phyloP scores from a whole-genome alignment of 805 yeast genomes.

The Pichia californica region DNA sequence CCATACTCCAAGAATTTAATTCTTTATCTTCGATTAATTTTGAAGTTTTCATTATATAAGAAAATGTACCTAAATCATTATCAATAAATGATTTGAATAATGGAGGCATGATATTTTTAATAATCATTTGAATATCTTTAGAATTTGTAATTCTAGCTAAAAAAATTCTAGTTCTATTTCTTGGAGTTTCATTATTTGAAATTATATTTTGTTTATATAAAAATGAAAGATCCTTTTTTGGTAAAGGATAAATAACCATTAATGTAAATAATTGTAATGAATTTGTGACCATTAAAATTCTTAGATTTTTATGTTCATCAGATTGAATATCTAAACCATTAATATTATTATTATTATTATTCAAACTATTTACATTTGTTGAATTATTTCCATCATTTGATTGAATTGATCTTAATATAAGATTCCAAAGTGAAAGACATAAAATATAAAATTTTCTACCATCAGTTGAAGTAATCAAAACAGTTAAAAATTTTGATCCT shows the following conservation, averaged over 20 bases:
- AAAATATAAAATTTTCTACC: slow-evolving; percentile 42
- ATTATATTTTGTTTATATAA: slow-evolving; percentile 29
- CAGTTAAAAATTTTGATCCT: slow-evolving; percentile 60
- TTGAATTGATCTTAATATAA: slow-evolving; percentile 45
- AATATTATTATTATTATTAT: slow-evolving; percentile 22
- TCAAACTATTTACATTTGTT: background rate
- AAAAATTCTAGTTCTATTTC: slow-evolving; percentile 44
- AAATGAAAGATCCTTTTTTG: slow-evolving; percentile 37
- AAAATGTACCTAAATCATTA: slow-evolving; percentile 15
- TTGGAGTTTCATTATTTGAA: slow-evolving; percentile 22
- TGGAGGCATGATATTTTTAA: slow-evolving; percentile 41
- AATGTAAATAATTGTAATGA: slow-evolving; percentile 57
- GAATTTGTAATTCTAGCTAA: slow-evolving; percentile 49
- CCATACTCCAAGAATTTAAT: slow-evolving; percentile 44
- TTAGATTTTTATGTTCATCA: slow-evolving; percentile 30
- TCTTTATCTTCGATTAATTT: slow-evolving; percentile 14
- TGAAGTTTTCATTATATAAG: slow-evolving; percentile 21
- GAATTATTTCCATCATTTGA: slow-evolving; percentile 18
- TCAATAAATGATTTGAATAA: slow-evolving; percentile 38
- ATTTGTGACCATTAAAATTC: slow-evolving; percentile 44
- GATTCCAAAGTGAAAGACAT: slow-evolving; percentile 66
- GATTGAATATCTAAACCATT: slow-evolving; percentile 36
- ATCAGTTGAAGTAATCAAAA: slow-evolving; percentile 44
- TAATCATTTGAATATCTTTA: slow-evolving; percentile 45
- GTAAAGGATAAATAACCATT: slow-evolving; percentile 59